Conservation (phyloP, 2,329 filamentous ascomycete species). For the Aspergillus latus region DNA sequence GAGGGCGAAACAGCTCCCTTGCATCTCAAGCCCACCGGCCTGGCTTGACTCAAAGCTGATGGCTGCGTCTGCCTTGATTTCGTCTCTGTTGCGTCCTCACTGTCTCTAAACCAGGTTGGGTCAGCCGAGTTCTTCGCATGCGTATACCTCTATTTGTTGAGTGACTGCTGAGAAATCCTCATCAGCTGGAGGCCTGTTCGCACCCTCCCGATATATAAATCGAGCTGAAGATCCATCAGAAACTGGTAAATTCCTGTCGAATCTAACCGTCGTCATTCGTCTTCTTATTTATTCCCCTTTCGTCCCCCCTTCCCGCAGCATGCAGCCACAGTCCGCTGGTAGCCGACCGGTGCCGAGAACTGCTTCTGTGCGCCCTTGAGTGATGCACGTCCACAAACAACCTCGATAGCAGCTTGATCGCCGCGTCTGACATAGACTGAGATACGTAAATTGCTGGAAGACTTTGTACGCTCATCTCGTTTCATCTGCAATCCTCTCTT, state of each 20-base stretch:
- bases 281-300: constrained; percentile 1
- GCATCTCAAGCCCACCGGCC: background rate
- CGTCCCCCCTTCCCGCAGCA: background rate
- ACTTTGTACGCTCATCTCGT: background rate
- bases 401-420: background rate
- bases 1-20: background rate
- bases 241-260: background rate
- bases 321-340: constrained; percentile 3
- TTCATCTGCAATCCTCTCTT: background rate
- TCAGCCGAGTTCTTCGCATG: constrained; percentile 10
- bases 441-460: background rate
- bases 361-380: constrained; percentile 1
- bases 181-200: constrained; percentile 13
- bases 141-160: background rate
- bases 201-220: constrained; percentile 3
- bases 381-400: background rate
- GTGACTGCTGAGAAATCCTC: constrained; percentile 5
- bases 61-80: constrained; percentile 8
- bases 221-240: background rate
- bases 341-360: constrained; percentile 10
- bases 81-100: background rate
- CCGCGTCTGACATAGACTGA: background rate
- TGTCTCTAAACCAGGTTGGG: constrained; percentile 3
- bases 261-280: background rate
- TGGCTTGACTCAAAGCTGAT: background rate